A percentile compares a stretch with the other conserved stretches of the same genome.
Evolutionary conservation across 805 yeast genomes (phyloP).

Genomic region (Suhomyces sp.): DNA sequence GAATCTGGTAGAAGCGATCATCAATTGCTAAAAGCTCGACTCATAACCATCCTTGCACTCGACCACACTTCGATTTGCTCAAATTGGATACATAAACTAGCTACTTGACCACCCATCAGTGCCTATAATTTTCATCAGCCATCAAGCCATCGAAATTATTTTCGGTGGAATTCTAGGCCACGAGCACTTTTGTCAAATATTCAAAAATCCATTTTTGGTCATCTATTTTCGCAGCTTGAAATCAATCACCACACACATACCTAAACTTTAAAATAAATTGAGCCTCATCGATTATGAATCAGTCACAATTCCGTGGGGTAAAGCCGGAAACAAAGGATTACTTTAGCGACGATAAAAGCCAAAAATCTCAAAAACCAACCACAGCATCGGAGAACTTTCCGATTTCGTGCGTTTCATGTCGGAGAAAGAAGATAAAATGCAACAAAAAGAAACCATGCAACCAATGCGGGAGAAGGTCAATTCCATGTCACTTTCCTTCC

Average conservation of each 20-base stretch:
- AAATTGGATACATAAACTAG: background rate
- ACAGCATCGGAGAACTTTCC: slow-evolving; percentile 23
- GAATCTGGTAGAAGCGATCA: background rate
- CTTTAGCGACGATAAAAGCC: background rate
- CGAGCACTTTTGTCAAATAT: background rate
- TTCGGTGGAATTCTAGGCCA: background rate
- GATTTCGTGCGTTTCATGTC: slow-evolving; percentile 36
- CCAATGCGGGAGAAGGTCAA: slow-evolving; percentile 36
- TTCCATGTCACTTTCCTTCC: slow-evolving; percentile 45
- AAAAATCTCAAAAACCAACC: background rate
- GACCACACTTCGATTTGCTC: background rate
- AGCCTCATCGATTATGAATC: background rate
- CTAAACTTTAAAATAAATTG: background rate
- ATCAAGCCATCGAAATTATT: background rate
- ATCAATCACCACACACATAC: background rate
- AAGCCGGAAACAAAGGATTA: background rate
- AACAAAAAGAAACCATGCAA: slow-evolving; percentile 39
- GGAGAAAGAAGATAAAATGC: slow-evolving; percentile 35
- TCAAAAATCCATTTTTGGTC: background rate
- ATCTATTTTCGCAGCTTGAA: background rate
- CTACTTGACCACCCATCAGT: background rate
- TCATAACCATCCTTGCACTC: background rate
- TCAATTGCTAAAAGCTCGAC: background rate
- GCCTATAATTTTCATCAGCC: background rate
- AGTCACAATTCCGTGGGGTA: background rate